Evolutionary conservation across 2,329 filamentous ascomycete species (phyloP), one percentile per base, ranked within the genome.

Genomic region (Colletotrichum coccodes): DNA sequence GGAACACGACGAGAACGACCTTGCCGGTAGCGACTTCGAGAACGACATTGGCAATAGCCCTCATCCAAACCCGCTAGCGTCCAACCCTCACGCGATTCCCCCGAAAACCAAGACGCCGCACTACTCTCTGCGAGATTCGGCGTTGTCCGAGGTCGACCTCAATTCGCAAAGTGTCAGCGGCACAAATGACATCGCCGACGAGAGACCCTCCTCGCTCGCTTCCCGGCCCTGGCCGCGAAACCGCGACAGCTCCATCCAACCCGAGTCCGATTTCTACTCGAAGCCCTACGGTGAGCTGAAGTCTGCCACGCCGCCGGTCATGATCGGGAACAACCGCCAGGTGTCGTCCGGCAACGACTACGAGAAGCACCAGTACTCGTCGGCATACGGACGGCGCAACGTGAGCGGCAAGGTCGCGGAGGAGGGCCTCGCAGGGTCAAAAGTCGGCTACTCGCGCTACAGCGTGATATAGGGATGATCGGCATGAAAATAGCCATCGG

Each of bases 361-460:
- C 64, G 81, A 81, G 32, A 47, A 44, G 18, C 75, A 75, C 34
- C 72, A 71, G 68, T 68, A 75, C 38, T 74, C 79, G 11, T 70
- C 73, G 30, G 75, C 75, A 1, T 81, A 81, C 60, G 81, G 79
- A 21, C 81, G 86, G 53, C 81, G 91, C 52, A 89, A 91, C 70
- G 91, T 93, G 3, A 94, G 91, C 75, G 92, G 92, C 1, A 93
- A 92, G 82, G 79, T 90, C 63, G 91, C 86, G 0, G 92, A 94
- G 77, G 92, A 95, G 76, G 92, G 92, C 2, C 81, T 86, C 53
- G 88, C 80, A 3, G 82, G 79, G 34, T 75, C 77, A 50, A 63
- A 62, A n/a, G 53, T 23, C 6, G 46, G 49, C 4, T 73, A 70
- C 47, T 72, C 70, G n/a, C 71, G 72, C 54, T 76, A 72, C 54